Evolutionary conservation across 108 stramenopile genomes (phyloP).

Genomic region (Cyclotella choctawhatcheeana): DNA sequence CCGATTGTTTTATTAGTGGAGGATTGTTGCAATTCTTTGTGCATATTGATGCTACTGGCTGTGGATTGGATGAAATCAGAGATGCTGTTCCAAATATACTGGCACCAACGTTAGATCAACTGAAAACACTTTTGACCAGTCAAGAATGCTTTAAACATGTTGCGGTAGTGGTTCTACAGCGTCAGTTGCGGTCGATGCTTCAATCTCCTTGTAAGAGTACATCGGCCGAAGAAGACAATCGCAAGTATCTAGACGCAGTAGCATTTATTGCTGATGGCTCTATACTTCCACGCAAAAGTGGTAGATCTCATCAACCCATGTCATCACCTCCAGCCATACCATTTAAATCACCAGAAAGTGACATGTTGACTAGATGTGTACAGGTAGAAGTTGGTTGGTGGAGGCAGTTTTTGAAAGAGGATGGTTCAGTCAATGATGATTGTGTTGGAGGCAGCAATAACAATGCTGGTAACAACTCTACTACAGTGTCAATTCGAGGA

Average conservation of each 20-base stretch:
- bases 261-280: constrained; percentile 84
- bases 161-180: constrained; percentile 69
- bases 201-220: constrained; percentile 4
- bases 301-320: constrained; percentile 79
- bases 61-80: not conserved
- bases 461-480: not conserved
- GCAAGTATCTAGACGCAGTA: constrained; percentile 54
- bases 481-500: constrained; percentile 65
- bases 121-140: constrained; percentile 12
- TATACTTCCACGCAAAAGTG: constrained; percentile 82
- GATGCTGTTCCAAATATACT: not conserved
- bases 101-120: not conserved
- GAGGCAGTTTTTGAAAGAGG: constrained; percentile 35
- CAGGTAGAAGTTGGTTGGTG: constrained; percentile 53
- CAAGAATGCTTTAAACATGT: constrained; percentile 55
- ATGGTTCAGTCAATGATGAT: constrained; percentile 11
- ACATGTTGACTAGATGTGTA: constrained; percentile 46
- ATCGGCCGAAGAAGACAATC: not conserved
- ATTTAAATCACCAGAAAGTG: constrained; percentile 65
- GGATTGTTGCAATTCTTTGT: constrained; percentile 22
- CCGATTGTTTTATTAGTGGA: constrained; percentile 47
- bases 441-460: not conserved
- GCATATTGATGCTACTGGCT: not conserved
- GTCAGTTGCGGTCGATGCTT: constrained; percentile 55
- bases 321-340: constrained; percentile 75